Evolutionary conservation across 1,284 basidiomycete species (phyloP).

Genomic region (Rhodofomes roseus): DNA sequence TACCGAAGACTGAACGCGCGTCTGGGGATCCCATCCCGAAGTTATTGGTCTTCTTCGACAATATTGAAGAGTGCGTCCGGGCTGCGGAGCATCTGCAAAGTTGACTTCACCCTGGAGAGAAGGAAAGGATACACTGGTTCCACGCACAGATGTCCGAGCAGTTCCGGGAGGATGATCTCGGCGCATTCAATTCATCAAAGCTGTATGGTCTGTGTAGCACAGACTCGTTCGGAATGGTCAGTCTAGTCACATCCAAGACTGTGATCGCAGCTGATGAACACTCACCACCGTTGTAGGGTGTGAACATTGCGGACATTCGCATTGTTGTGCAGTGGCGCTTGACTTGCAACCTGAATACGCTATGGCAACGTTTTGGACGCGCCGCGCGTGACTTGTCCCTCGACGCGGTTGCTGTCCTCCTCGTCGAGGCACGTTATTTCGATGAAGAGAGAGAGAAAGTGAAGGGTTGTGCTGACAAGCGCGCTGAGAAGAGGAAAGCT

Average conservation of each 20-base stretch:
- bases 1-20: slow-evolving; percentile 7
- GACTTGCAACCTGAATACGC: slow-evolving; percentile 7
- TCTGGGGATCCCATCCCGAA: slow-evolving; percentile 7
- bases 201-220: slow-evolving; percentile 21
- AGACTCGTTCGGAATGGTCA: slow-evolving; percentile 32
- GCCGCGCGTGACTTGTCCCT: slow-evolving; percentile 9
- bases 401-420: slow-evolving; percentile 11
- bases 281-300: not conserved
- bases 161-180: slow-evolving; percentile 18
- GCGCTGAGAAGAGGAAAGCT: not conserved
- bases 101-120: slow-evolving; percentile 13
- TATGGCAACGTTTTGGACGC: slow-evolving; percentile 21
- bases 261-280: not conserved
- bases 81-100: slow-evolving; percentile 15
- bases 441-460: slow-evolving; percentile 12
- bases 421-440: slow-evolving; percentile 13
- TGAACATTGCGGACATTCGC: slow-evolving; percentile 31
- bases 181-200: slow-evolving; percentile 9
- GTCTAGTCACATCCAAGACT: not conserved
- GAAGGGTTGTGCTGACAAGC: not conserved
- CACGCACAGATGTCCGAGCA: slow-evolving; percentile 25
- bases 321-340: slow-evolving; percentile 31
- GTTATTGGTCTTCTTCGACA: slow-evolving; percentile 31
- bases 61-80: slow-evolving; percentile 23
- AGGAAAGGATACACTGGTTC: slow-evolving; percentile 27